Evolutionary conservation across 305 asterid species (phyloP).

Genomic region (Fraxinus floribunda): DNA sequence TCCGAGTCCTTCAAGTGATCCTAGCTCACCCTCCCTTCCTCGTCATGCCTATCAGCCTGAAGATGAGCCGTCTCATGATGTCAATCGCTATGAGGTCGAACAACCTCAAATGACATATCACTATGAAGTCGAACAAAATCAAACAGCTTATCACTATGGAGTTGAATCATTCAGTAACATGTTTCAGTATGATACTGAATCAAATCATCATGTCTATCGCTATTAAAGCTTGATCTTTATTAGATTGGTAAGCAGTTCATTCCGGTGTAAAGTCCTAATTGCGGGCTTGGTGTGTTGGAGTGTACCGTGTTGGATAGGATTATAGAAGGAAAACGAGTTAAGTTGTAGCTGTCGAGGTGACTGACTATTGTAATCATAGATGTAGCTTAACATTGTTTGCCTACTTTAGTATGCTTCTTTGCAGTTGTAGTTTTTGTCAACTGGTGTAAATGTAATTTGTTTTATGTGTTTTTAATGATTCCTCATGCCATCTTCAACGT

Average conservation of each 20-base stretch:
- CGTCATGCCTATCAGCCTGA: slow-evolving; percentile 26
- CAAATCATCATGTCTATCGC: slow-evolving; percentile 36
- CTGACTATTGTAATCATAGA: neutral
- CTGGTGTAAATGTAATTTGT: slow-evolving; percentile 18
- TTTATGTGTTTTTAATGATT: neutral
- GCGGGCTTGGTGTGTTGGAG: neutral
- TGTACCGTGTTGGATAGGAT: neutral
- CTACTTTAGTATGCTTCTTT: neutral
- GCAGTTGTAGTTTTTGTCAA: slow-evolving; percentile 7
- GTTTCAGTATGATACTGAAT: slow-evolving; percentile 43
- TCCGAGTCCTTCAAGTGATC: slow-evolving; percentile 43
- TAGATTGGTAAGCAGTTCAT: slow-evolving; percentile 14
- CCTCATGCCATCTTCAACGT: neutral
- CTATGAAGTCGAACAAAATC: slow-evolving; percentile 18
- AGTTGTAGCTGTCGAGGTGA: neutral
- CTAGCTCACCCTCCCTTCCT: slow-evolving; percentile 49
- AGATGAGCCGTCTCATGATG: slow-evolving; percentile 37
- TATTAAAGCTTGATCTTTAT: slow-evolving; percentile 29
- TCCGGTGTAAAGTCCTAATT: slow-evolving; percentile 12
- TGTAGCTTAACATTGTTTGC: slow-evolving; percentile 7
- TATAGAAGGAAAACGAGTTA: neutral
- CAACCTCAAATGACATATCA: slow-evolving; percentile 19
- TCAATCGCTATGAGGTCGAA: slow-evolving; percentile 44
- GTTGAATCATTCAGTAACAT: slow-evolving; percentile 31
- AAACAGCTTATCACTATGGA: neutral